These are phyloP conservation scores for Populus pruinosa DNA, from an alignment of 345 rosid species.

Conservation along the genomic window DNA sequence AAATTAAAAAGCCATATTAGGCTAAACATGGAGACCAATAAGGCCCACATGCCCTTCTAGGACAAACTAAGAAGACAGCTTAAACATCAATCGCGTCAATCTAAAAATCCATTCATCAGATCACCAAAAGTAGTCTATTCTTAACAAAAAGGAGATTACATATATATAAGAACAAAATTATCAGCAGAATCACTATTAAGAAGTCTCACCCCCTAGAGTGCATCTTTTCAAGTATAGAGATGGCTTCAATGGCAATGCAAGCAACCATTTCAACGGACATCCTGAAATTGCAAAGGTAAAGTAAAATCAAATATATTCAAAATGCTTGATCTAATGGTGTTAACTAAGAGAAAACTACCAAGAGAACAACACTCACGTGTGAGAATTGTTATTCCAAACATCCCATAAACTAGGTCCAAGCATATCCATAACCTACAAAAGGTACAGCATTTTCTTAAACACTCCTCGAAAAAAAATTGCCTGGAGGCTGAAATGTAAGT, in stretches of 20 bases:
- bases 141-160: not conserved
- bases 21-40: not conserved
- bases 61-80: not conserved
- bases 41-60: not conserved
- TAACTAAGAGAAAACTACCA: not conserved
- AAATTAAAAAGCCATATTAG: not conserved
- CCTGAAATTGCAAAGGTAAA: slow-evolving; percentile 36
- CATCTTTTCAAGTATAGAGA: slow-evolving; percentile 86
- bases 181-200: slow-evolving; percentile 15
- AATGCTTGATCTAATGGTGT: not conserved
- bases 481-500: not conserved
- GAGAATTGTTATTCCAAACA: slow-evolving; percentile 67
- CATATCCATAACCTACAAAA: slow-evolving; percentile 80
- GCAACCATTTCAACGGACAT: slow-evolving; percentile 87
- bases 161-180: not conserved
- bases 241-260: slow-evolving; percentile 85
- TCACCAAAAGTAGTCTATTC: not conserved
- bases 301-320: not conserved
- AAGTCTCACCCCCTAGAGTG: slow-evolving; percentile 71
- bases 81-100: not conserved
- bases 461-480: not conserved
- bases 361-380: slow-evolving; percentile 43
- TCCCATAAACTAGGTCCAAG: slow-evolving; percentile 91
- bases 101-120: not conserved
- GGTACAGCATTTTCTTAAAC: not conserved